These are phyloP conservation scores for Picochlorum costavermella DNA, from an alignment of 139 green algal species.

Conservation along the genomic window DNA sequence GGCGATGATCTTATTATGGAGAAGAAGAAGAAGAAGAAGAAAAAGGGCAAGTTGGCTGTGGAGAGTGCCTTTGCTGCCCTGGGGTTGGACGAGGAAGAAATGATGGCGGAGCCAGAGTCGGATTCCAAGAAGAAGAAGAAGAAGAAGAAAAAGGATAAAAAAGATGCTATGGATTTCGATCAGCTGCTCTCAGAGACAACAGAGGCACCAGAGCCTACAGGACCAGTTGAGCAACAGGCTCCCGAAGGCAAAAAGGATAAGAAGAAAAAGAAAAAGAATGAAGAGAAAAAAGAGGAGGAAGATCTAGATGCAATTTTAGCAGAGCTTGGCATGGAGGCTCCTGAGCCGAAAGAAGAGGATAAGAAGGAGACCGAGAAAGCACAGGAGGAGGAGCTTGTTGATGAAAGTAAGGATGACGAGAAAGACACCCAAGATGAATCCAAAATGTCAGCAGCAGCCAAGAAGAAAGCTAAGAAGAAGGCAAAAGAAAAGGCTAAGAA, in stretches of 20 bases:
- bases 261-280: slow-evolving; percentile 59
- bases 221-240: neutral
- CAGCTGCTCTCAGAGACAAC: slow-evolving; percentile 48
- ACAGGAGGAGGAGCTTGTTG: slow-evolving; percentile 14
- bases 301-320: slow-evolving; percentile 60
- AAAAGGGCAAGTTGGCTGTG: slow-evolving; percentile 22
- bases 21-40: slow-evolving; percentile 49
- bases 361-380: slow-evolving; percentile 16
- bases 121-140: slow-evolving; percentile 42
- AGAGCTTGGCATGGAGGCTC: slow-evolving; percentile 35
- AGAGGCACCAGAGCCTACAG: neutral
- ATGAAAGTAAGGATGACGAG: slow-evolving; percentile 14
- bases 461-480: slow-evolving; percentile 54
- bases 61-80: slow-evolving; percentile 49
- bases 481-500: slow-evolving; percentile 53
- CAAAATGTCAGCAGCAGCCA: slow-evolving; percentile 41
- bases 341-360: slow-evolving; percentile 6
- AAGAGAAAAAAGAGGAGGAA: slow-evolving; percentile 47
- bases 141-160: slow-evolving; percentile 35
- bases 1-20: slow-evolving; percentile 26
- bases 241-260: slow-evolving; percentile 8
- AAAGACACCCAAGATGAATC: slow-evolving; percentile 18
- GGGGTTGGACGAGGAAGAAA: slow-evolving; percentile 25
- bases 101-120: slow-evolving; percentile 15
- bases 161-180: slow-evolving; percentile 60